Base-by-base conservation (phyloP, 331 rosid genomes). In the Saraca asoca region DNA sequence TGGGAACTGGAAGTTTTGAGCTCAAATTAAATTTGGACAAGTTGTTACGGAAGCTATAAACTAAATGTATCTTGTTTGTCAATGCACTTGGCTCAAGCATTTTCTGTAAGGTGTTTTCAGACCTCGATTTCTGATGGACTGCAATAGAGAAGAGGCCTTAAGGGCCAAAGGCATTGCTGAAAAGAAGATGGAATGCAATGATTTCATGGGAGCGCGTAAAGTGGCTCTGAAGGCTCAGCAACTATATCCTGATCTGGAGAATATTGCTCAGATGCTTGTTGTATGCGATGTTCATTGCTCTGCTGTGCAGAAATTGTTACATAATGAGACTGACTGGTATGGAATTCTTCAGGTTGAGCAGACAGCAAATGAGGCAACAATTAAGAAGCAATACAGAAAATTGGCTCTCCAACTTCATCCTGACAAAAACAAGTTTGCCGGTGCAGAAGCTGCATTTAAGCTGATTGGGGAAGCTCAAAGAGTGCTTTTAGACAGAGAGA, bases 401-500 rank as follows among this genome's bases (percentile, higher is more conserved):
- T 80, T 83, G 54, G 98, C 98, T 42, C 96, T 93, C 52, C 91
- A 73, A 70, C 97, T 93, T 62, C 98, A 93, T 83, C 98, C 98
- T 10, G 98, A 93, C 79, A 93, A 93, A 82, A 93, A 93, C 83
- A 90, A 90, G 64, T 93, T 83, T 75, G 33, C 89, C 7, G 98
- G 98, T 66, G 97, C 97, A 29, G 97, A 93, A 80, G 88, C 96
- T 74, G 98, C 97, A 56, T 93, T 93, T 73, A 90, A 88, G 90
- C 82, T 93, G 74, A 83, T 93, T 42, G 91, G 91, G 34, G 96
- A 93, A 78, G 97, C 98, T 57, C 96, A 90, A 53, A 83, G 86
- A 68, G 75, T 88, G 24, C 96, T 93, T 78, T 77, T 90, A 68
- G 97, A 93, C 76, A 76, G 62, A 66, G 85, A 75, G 3, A 93